Evolutionary conservation across 805 yeast genomes (phyloP).

Genomic region (Lachancea mirantina): DNA sequence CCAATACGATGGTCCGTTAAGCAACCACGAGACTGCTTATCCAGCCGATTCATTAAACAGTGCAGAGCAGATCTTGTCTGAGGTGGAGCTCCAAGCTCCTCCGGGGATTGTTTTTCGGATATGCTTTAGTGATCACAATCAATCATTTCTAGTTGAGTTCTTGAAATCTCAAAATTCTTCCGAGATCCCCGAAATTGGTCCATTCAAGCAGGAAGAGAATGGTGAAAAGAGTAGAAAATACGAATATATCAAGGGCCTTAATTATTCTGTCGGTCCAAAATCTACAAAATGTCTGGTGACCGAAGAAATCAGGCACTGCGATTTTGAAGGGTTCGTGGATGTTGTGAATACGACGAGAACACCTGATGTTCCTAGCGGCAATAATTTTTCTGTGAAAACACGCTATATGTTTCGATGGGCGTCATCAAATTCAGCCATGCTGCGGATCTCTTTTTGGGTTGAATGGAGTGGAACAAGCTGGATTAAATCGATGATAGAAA

Average conservation of each 20-base stretch:
- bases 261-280: constrained; percentile 85
- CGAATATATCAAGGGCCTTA: constrained; percentile 66
- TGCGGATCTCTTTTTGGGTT: constrained; percentile 63
- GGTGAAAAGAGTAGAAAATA: constrained; percentile 45
- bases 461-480: constrained; percentile 91
- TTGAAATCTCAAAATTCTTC: constrained; percentile 34
- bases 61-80: constrained; percentile 47
- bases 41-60: constrained; percentile 38
- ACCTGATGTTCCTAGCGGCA: constrained; percentile 95
- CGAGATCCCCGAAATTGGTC: constrained; percentile 31
- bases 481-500: constrained; percentile 85
- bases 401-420: constrained; percentile 74
- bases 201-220: constrained; percentile 32
- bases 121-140: constrained; percentile 57
- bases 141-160: constrained; percentile 37
- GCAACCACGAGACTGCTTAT: constrained; percentile 51
- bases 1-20: constrained; percentile 55
- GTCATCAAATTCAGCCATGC: constrained; percentile 46
- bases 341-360: constrained; percentile 62
- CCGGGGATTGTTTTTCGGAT: constrained; percentile 67
- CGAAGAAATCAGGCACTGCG: constrained; percentile 53
- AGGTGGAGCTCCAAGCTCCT: constrained; percentile 56
- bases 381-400: constrained; percentile 67
- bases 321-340: constrained; percentile 47
- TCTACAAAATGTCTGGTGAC: constrained; percentile 68